These are phyloP conservation scores for Poronia punctata DNA, from an alignment of 495 filamentous ascomycete genomes.

Conservation along the genomic window DNA sequence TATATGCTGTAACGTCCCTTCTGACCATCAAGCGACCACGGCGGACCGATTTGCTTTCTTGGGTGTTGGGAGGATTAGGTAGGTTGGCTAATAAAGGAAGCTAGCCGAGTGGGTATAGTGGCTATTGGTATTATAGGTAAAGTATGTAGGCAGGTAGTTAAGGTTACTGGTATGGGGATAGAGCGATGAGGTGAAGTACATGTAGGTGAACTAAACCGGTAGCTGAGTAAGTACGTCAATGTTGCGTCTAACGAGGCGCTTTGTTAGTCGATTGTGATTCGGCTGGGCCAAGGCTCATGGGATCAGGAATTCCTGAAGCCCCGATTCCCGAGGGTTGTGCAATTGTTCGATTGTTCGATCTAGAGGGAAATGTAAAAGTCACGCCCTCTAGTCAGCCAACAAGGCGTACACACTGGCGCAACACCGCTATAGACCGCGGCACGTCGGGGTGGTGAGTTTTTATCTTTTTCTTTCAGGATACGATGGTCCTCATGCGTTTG, in stretches of 20 bases:
- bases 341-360: too few relatives aligned
- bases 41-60: constrained; percentile 13
- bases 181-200: constrained; percentile 9
- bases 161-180: too few relatives aligned
- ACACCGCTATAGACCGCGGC: too few relatives aligned
- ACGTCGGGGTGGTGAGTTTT: too few relatives aligned
- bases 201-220: constrained; percentile 11
- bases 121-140: background rate
- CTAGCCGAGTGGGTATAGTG: constrained; percentile 10
- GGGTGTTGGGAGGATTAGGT: constrained; percentile 9
- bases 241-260: background rate
- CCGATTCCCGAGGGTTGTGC: too few relatives aligned
- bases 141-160: background rate
- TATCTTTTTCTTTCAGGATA: too few relatives aligned
- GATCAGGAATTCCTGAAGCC: background rate
- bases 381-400: too few relatives aligned
- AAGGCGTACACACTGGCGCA: too few relatives aligned
- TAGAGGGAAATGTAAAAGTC: too few relatives aligned
- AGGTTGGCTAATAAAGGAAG: constrained; percentile 11
- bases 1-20: too few relatives aligned
- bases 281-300: background rate
- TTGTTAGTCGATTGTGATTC: too few relatives aligned
- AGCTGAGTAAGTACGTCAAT: constrained; percentile 9
- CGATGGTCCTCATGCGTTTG: too few relatives aligned
- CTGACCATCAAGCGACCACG: constrained; percentile 2